A percentile compares a stretch with the other conserved stretches of the same genome.
Conservation (phyloP, 805 yeast species). For the Gaillardinia entomophila region DNA sequence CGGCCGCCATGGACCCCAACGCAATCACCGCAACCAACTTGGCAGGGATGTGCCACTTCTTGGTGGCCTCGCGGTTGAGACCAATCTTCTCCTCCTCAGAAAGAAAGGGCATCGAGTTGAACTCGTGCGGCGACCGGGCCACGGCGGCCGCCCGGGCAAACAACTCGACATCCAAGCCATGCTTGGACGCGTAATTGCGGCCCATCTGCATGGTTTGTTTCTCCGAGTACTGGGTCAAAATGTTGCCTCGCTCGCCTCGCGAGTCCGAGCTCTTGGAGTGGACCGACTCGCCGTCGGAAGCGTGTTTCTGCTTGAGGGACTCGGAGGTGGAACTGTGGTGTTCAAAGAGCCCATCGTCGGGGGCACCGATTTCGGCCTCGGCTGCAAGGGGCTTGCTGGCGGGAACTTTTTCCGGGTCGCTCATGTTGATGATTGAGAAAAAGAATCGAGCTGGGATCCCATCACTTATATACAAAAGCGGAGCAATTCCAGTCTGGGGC, state of each 20-base stretch:
- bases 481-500: too few relatives aligned
- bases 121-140: conserved; percentile 53
- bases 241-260: conserved; percentile 12
- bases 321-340: background rate
- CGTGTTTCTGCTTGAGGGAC: background rate
- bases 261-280: background rate
- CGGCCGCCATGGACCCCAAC: conserved; percentile 61
- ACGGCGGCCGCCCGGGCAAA: conserved; percentile 57
- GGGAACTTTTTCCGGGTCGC: background rate
- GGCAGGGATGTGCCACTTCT: conserved; percentile 38
- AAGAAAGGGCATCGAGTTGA: conserved; percentile 50
- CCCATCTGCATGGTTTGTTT: conserved; percentile 68
- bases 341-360: background rate
- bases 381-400: background rate
- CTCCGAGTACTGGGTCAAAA: conserved; percentile 49
- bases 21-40: conserved; percentile 50
- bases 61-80: conserved; percentile 43
- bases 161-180: conserved; percentile 51
- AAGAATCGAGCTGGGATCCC: too few relatives aligned
- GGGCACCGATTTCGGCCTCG: background rate
- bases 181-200: conserved; percentile 53
- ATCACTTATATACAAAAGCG: too few relatives aligned
- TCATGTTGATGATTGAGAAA: too few relatives aligned
- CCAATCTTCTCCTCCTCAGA: conserved; percentile 40
- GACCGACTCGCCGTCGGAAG: background rate